Evolutionary conservation across 2,329 filamentous ascomycete species (phyloP).

Genomic region (Arachnomyces sp.): DNA sequence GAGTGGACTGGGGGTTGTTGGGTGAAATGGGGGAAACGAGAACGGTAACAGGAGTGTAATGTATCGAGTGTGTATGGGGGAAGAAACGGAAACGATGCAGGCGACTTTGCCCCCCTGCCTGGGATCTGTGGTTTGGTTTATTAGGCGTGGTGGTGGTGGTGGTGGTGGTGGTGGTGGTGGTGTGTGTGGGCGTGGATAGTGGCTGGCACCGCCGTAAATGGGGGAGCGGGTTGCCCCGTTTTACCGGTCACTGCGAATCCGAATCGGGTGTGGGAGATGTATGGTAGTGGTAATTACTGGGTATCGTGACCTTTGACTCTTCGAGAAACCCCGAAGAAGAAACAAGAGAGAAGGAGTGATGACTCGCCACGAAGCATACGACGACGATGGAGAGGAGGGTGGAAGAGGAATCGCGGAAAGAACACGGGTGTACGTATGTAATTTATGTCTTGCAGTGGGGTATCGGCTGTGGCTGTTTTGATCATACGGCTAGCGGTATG

Average conservation of each 20-base stretch:
- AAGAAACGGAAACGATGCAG: too few species aligned
- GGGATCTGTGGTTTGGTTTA: too few species aligned
- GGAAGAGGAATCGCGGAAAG: constrained; percentile 2
- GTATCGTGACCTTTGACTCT: constrained; percentile 7
- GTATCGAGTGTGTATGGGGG: not conserved
- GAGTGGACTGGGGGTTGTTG: constrained; percentile 7
- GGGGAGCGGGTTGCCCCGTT: not conserved
- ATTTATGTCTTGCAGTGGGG: not conserved
- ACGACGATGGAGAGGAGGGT: not conserved
- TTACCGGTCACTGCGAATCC: too few species aligned
- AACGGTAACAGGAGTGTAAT: constrained; percentile 3
- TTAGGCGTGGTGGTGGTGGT: too few species aligned
- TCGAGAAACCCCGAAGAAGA: too few species aligned
- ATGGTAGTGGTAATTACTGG: too few species aligned
- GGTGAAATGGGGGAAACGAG: constrained; percentile 1
- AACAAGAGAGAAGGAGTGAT: not conserved
- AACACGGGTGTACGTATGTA: constrained; percentile 1
- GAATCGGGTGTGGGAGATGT: too few species aligned
- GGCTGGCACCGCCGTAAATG: not conserved
- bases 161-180: constrained; percentile 2
- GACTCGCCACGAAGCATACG: too few species aligned
- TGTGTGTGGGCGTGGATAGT: not conserved
- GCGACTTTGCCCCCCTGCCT: too few species aligned
- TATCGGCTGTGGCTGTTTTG: not conserved
- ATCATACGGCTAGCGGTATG: not conserved